Evolutionary conservation across 2,329 filamentous ascomycete genomes (phyloP), one percentile per base, ranked within the genome.

Genomic region (Colletotrichum viniferum): DNA sequence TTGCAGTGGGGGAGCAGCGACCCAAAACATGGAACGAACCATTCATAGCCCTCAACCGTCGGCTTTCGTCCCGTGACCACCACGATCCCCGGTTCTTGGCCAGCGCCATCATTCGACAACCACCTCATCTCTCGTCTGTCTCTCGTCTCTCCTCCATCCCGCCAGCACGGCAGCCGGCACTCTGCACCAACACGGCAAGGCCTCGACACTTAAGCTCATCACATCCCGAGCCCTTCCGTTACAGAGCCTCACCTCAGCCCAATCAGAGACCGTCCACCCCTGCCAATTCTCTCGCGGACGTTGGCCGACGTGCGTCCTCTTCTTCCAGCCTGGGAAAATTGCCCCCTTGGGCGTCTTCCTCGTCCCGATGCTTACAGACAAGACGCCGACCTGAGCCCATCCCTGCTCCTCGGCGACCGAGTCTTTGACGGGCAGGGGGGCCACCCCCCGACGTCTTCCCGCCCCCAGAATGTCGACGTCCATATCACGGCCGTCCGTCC

Each of bases 381-480:
- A 26, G 38, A 30, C n/a, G 52, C 32, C 34, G 68, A 65, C 43
- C 28, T 36, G 16, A 21, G 48, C 55, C 18, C 58, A 63, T 36
- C 72, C 69, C 62, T 21, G 72, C 67, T 69, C 16, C 55, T 63
- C 69, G 72, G 72, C 55, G 61, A 72, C 61, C 69, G 55, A 67
- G 21, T 74, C 66, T 26, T 26, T 43, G 34, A n/a, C 28, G n/a
- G 38, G 12, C n/a, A 14, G 8, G 9, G 24, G 55, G 43, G 43
- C 5, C n/a, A 52, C 43, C 43, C 1, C 10, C 61, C 68, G 68
- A 66, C n/a, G 21, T 55, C 21, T 12, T 69, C 30, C 38, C 18
- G 64, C 32, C 18, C 55, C 34, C 43, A 67, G 32, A 38, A 48
- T 65, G 66, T 52, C 43, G 43, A 48, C 69, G 14, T 43, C 36